Evolutionary conservation across 2,329 filamentous ascomycete species (phyloP), one percentile per base, ranked within the genome.

Genomic region (Trichophyton benhamiae): DNA sequence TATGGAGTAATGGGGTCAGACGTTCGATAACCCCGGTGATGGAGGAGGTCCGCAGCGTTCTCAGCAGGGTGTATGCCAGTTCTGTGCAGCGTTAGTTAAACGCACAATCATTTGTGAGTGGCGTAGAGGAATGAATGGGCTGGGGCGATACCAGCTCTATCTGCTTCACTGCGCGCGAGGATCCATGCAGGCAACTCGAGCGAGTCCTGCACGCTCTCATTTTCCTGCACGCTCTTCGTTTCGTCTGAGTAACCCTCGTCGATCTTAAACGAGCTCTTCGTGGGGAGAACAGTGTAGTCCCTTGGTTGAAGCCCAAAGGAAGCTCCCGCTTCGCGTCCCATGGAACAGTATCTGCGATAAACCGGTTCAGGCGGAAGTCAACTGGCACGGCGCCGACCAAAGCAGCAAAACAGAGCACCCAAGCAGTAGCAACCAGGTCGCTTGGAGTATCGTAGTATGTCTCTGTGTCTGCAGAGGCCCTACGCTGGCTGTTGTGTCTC

Each of bases 181-280:
- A 84, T 73, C 79, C 79, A 84, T 64, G 79, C 77, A 20, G 81
- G 81, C 63, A 84, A 76, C 61, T 71, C 67, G 67, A 74, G 72
- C 48, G 72, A 73, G 64, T 76, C 73, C 48, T 72, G 68, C 22
- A 71, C 71, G 48, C 71, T 67, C 38, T 75, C 75, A 65, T 73
- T 73, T 57, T 76, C 76, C 58, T 72, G 67, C 64, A 75, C 75
- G 62, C 74, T 83, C 63, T 78, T 74, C 2, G 80, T 82, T 57
- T 91, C 88, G 72, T 94, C 89, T 4, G 89, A 91, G 72, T 94
- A 95, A 68, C 90, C 90, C 76, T 95, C 90, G 76, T 95, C 89
- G 62, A 90, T 82, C 72, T 85, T 78, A 66, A 82, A 79, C 36
- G 82, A 55, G 49, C 49, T 36, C 49, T 33, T n/a, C 11, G 27